Percentiles rank a stretch among this genome's conserved stretches.
These are phyloP conservation scores for Cryptosporidium canis DNA, from an alignment of 169 alveolate genomes.

Conservation along the genomic window DNA sequence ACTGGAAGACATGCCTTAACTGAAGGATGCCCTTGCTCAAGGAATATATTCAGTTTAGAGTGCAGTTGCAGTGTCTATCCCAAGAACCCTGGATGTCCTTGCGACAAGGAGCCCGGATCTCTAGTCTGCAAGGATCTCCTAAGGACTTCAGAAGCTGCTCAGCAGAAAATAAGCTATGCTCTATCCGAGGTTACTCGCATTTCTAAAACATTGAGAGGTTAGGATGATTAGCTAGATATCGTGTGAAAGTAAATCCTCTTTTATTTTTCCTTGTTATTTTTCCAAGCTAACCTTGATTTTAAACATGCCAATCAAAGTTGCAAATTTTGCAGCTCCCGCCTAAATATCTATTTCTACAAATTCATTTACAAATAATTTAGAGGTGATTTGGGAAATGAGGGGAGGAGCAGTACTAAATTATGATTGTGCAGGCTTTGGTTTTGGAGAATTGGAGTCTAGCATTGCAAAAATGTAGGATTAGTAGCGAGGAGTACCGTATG, in stretches of 20 bases:
- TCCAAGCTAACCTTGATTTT: neutral
- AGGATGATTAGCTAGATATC: neutral
- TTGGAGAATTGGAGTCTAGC: too few relatives aligned
- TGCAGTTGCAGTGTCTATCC: slow-evolving; percentile 61
- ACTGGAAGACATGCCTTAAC: slow-evolving; percentile 20
- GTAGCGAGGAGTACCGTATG: too few relatives aligned
- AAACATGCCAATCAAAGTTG: too few relatives aligned
- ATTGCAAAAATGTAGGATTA: too few relatives aligned
- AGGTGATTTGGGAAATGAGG: neutral
- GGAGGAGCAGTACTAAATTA: too few relatives aligned
- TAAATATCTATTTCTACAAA: neutral
- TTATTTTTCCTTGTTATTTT: neutral
- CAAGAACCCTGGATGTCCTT: slow-evolving; percentile 65
- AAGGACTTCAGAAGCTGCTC: slow-evolving; percentile 54
- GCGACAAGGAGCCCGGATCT: slow-evolving; percentile 35
- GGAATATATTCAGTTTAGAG: slow-evolving; percentile 46
- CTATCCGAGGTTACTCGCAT: slow-evolving; percentile 6
- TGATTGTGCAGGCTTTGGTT: too few relatives aligned
- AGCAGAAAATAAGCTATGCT: neutral
- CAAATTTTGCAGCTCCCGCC: neutral
- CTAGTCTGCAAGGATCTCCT: slow-evolving; percentile 41
- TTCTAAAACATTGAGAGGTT: slow-evolving; percentile 38
- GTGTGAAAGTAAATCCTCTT: neutral
- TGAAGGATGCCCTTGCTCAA: slow-evolving; percentile 57
- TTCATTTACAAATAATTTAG: neutral